Percentiles rank a stretch among this genome's conserved stretches.
Evolutionary conservation across 331 rosid genomes (phyloP).

Genomic region (Malus hybrid): DNA sequence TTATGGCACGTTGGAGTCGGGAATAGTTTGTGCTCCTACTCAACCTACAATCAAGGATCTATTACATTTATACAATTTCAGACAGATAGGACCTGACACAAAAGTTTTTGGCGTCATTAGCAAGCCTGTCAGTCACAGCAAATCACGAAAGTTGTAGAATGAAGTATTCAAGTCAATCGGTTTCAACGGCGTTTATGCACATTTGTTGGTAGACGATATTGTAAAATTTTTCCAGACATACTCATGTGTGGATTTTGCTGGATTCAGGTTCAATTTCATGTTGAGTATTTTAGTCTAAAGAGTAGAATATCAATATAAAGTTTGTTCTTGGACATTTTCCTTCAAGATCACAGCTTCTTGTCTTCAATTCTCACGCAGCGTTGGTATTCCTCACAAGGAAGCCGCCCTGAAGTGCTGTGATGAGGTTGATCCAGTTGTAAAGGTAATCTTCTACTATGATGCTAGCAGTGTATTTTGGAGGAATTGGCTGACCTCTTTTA

Average conservation of each 20-base stretch:
- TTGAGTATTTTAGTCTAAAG: not conserved
- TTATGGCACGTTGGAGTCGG: conserved; percentile 68
- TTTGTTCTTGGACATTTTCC: conserved; percentile 8
- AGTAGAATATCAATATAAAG: not conserved
- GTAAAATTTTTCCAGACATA: conserved; percentile 62
- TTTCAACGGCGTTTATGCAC: conserved; percentile 62
- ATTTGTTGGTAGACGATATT: conserved; percentile 75
- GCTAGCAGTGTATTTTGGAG: not conserved
- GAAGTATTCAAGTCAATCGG: conserved; percentile 73
- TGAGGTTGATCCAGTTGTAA: conserved; percentile 84
- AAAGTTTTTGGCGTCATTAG: conserved; percentile 85
- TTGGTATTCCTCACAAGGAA: conserved; percentile 86
- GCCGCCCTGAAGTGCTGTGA: conserved; percentile 68
- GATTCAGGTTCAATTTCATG: conserved; percentile 66
- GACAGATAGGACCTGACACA: conserved; percentile 59
- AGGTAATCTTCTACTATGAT: conserved; percentile 41
- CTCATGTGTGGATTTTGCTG: conserved; percentile 69
- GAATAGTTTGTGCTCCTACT: conserved; percentile 86
- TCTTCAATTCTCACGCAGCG: conserved; percentile 40
- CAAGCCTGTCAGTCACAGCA: conserved; percentile 92
- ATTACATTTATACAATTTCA: conserved; percentile 59
- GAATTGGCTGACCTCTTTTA: conserved; percentile 4
- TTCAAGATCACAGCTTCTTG: not conserved
- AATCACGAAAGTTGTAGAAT: conserved; percentile 64
- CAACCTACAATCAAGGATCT: conserved; percentile 82